A percentile compares a stretch with the other conserved stretches of the same genome.
Conservation (phyloP, 352 stramenopile genomes). For the Phytophthora hibernalis region DNA sequence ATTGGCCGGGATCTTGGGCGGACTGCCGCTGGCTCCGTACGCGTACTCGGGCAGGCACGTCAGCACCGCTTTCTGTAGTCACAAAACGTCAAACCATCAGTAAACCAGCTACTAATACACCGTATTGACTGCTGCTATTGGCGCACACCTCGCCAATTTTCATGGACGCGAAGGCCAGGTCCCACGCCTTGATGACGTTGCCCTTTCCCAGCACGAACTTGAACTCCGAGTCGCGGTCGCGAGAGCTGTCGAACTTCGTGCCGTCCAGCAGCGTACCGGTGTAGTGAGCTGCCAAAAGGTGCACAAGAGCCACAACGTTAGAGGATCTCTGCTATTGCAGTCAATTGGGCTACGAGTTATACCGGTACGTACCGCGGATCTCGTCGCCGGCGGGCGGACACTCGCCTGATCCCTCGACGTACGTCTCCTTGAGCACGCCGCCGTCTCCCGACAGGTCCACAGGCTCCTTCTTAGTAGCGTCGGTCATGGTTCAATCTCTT, state of each 20-base stretch:
- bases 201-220: slow-evolving; percentile 90
- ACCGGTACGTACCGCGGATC: slow-evolving; percentile 74
- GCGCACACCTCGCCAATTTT: slow-evolving; percentile 91
- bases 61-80: slow-evolving; percentile 87
- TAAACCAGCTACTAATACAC: background rate
- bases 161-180: slow-evolving; percentile 93
- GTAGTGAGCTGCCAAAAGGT: slow-evolving; percentile 90
- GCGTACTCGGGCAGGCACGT: slow-evolving; percentile 94
- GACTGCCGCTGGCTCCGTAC: slow-evolving; percentile 91
- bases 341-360: background rate
- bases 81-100: slow-evolving; percentile 22
- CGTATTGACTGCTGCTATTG: background rate
- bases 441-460: slow-evolving; percentile 90
- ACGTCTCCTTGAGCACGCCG: slow-evolving; percentile 93
- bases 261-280: slow-evolving; percentile 95
- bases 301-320: slow-evolving; percentile 7
- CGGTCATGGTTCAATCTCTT: slow-evolving; percentile 39
- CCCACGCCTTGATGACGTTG: slow-evolving; percentile 92
- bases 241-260: slow-evolving; percentile 95
- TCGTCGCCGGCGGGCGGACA: slow-evolving; percentile 79
- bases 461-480: slow-evolving; percentile 44
- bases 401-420: slow-evolving; percentile 89
- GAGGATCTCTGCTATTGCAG: background rate
- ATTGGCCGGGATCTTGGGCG: slow-evolving; percentile 95
- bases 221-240: slow-evolving; percentile 88